Evolutionary conservation across 2,329 filamentous ascomycete species (phyloP).

Genomic region (Xylaria sp.): DNA sequence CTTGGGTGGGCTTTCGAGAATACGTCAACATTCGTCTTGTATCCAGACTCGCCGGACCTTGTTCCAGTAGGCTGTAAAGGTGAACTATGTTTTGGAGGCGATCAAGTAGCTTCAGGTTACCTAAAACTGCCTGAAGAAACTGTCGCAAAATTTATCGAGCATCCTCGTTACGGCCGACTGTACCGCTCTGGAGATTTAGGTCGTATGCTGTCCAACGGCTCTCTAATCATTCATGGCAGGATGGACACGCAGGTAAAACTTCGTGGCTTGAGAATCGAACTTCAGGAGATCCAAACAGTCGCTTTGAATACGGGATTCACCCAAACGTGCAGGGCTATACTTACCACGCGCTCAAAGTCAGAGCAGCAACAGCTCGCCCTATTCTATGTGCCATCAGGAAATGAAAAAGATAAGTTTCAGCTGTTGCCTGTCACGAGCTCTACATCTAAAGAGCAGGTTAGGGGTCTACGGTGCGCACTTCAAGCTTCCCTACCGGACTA

Average conservation of each 20-base stretch:
- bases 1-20: slow-evolving; percentile 78
- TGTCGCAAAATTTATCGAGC: slow-evolving; percentile 68
- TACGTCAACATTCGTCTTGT: slow-evolving; percentile 73
- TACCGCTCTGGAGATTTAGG: slow-evolving; percentile 87
- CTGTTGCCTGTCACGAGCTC: slow-evolving; percentile 46
- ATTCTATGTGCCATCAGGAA: slow-evolving; percentile 66
- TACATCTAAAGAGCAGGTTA: slow-evolving; percentile 41
- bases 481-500: slow-evolving; percentile 68
- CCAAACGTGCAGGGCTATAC: slow-evolving; percentile 67
- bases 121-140: slow-evolving; percentile 69
- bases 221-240: slow-evolving; percentile 73
- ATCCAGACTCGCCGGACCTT: slow-evolving; percentile 50
- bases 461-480: slow-evolving; percentile 60
- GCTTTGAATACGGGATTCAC: slow-evolving; percentile 60
- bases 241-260: slow-evolving; percentile 83
- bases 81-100: slow-evolving; percentile 85
- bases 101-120: slow-evolving; percentile 77
- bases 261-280: slow-evolving; percentile 78
- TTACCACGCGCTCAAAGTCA: slow-evolving; percentile 52
- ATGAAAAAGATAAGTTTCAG: slow-evolving; percentile 38
- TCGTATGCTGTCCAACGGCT: slow-evolving; percentile 76
- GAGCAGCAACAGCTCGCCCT: slow-evolving; percentile 63
- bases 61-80: slow-evolving; percentile 76
- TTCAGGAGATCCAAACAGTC: slow-evolving; percentile 73
- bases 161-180: slow-evolving; percentile 71